A percentile compares a stretch with the other conserved stretches of the same genome.
These are phyloP conservation scores for Candida fluviatilis DNA, from an alignment of 805 yeast genomes.

Conservation along the genomic window DNA sequence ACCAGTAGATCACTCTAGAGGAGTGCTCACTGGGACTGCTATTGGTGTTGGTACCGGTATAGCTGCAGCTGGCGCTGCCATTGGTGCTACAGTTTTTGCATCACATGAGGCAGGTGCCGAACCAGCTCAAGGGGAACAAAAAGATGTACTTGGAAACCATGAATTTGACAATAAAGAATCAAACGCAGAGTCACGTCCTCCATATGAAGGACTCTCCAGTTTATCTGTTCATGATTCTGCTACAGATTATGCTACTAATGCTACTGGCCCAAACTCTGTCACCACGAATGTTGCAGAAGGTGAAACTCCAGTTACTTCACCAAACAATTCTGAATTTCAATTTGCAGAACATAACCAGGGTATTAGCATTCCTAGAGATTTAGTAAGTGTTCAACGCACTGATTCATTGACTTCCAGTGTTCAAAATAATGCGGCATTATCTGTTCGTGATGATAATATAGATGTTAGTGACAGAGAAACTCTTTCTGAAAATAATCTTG, in stretches of 20 bases:
- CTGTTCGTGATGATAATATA: conserved; percentile 72
- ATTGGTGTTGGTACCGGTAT: conserved; percentile 15
- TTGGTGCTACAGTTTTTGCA: not conserved
- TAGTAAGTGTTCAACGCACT: conserved; percentile 54
- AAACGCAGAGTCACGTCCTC: conserved; percentile 5
- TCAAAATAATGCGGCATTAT: conserved; percentile 85
- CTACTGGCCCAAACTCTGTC: conserved; percentile 34
- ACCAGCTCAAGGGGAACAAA: conserved; percentile 4
- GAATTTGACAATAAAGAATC: conserved; percentile 3
- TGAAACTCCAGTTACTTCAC: conserved; percentile 48
- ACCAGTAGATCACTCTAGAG: conserved; percentile 13
- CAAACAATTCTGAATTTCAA: conserved; percentile 45
- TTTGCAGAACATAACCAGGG: conserved; percentile 37
- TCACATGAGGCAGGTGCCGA: conserved; percentile 1
- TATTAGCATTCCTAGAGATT: conserved; percentile 35
- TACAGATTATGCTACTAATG: conserved; percentile 15
- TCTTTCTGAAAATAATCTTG: conserved; percentile 5
- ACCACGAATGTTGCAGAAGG: conserved; percentile 23
- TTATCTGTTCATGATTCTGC: conserved; percentile 24
- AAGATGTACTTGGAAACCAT: no score
- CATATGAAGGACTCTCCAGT: conserved; percentile 26
- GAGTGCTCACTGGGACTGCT: conserved; percentile 7
- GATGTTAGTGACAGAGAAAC: conserved; percentile 35
- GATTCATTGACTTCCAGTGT: conserved; percentile 86
- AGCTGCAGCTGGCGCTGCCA: conserved; percentile 13